Conservation (phyloP, 2,329 filamentous ascomycete species). For the Hawksworthiomyces lignivorus region DNA sequence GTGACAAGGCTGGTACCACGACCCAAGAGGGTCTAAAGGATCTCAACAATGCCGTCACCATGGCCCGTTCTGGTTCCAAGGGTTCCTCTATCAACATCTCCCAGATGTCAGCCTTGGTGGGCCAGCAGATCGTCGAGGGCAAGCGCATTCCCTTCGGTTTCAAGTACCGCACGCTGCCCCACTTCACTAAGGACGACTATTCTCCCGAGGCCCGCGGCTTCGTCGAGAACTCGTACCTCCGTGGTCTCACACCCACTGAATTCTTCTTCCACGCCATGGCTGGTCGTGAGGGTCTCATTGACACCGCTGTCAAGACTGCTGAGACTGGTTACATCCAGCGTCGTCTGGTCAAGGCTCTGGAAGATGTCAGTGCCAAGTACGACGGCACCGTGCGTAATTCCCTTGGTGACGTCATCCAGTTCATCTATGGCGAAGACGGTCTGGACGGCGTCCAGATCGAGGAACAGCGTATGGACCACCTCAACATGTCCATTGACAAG, state of each 20-base stretch:
- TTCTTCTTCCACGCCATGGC: conserved; percentile 99
- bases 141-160: conserved; percentile 99
- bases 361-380: conserved; percentile 96
- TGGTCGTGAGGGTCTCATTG: conserved; percentile 98
- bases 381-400: conserved; percentile 97
- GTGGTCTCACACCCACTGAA: conserved; percentile 88
- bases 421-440: conserved; percentile 95
- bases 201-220: conserved; percentile 95
- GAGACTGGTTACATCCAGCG: conserved; percentile 99
- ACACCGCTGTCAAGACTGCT: conserved; percentile 98
- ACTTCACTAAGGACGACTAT: conserved; percentile 99
- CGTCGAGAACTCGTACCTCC: conserved; percentile 96
- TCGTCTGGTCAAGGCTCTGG: conserved; percentile 93
- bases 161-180: conserved; percentile 92
- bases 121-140: conserved; percentile 96
- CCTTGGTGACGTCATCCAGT: conserved; percentile 91
- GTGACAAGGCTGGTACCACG: conserved; percentile 90
- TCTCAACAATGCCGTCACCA: conserved; percentile 91
- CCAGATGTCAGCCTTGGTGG: conserved; percentile 97
- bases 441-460: conserved; percentile 91
- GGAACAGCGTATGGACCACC: conserved; percentile 80
- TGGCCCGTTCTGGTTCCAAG: conserved; percentile 95
- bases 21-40: conserved; percentile 92
- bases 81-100: conserved; percentile 99
- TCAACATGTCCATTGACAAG: conserved; percentile 67